phyloP scores from a whole-genome alignment of 768 basidiomycete genomes.

The Lentinula raphanica region DNA sequence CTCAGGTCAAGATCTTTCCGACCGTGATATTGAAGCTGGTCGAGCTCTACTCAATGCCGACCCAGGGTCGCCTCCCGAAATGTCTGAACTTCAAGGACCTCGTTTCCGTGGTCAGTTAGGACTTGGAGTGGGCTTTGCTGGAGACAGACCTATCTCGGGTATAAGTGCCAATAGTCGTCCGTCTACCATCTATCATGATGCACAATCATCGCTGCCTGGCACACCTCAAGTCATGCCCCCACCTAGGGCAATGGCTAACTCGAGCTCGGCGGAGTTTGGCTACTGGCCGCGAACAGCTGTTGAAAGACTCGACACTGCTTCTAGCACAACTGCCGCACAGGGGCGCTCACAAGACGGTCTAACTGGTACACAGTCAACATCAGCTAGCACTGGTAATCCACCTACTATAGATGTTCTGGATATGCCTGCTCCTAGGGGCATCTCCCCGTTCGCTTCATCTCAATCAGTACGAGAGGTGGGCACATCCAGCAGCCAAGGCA shows the following conservation, averaged over 20 bases:
- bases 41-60: conserved; percentile 28
- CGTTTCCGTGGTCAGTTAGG: conserved; percentile 25
- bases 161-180: conserved; percentile 45
- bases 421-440: conserved; percentile 52
- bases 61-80: conserved; percentile 10
- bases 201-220: conserved; percentile 43
- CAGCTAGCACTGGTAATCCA: neutral
- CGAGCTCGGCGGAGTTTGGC: conserved; percentile 16
- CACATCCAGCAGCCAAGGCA: conserved; percentile 27
- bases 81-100: conserved; percentile 11
- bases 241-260: conserved; percentile 45
- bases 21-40: conserved; percentile 45
- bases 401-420: conserved; percentile 43
- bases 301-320: conserved; percentile 4
- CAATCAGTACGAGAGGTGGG: conserved; percentile 31
- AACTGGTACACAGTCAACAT: conserved; percentile 6
- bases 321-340: conserved; percentile 4
- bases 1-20: conserved; percentile 22
- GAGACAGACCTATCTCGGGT: conserved; percentile 51
- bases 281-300: conserved; percentile 5
- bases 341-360: neutral
- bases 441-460: conserved; percentile 43
- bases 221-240: conserved; percentile 35
- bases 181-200: conserved; percentile 58
- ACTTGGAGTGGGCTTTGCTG: conserved; percentile 33